Evolutionary conservation across 179 eudicot genomes (phyloP).

Genomic region (Vitellaria paradoxa): DNA sequence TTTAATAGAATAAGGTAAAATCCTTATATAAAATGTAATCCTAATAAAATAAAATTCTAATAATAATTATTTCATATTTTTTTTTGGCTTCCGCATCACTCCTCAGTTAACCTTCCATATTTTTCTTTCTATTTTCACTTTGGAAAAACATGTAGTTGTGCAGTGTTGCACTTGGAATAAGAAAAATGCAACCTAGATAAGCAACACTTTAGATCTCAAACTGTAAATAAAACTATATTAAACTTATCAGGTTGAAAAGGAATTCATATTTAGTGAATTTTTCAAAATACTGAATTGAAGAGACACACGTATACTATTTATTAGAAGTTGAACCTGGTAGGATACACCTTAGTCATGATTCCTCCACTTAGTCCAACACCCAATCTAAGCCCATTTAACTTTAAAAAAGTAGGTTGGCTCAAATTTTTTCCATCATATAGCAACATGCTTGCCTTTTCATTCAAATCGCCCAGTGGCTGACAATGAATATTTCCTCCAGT

Average conservation of each 20-base stretch:
- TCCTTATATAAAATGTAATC: too few relatives aligned
- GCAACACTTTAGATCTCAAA: background rate
- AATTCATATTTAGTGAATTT: too few relatives aligned
- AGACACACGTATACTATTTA: too few relatives aligned
- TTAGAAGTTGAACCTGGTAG: too few relatives aligned
- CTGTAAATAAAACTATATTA: background rate
- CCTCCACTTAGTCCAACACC: background rate
- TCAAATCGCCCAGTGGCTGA: constrained; percentile 87
- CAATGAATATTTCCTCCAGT: constrained; percentile 94
- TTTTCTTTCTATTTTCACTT: background rate
- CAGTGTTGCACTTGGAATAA: background rate
- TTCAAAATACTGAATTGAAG: too few relatives aligned
- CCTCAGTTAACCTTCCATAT: background rate
- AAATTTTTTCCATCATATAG: background rate
- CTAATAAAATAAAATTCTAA: too few relatives aligned
- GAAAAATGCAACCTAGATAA: background rate
- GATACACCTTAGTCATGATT: background rate
- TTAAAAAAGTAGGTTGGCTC: background rate
- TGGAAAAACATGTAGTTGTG: background rate
- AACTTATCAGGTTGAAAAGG: background rate
- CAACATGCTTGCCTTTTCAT: constrained; percentile 72
- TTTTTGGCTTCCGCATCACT: too few relatives aligned
- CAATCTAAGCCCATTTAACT: background rate
- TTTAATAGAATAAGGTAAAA: too few relatives aligned
- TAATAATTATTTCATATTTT: too few relatives aligned